These are phyloP conservation scores for Thuidium tamariscinum DNA, from an alignment of 225 moss, liverwort and hornwort species.

Conservation along the genomic window DNA sequence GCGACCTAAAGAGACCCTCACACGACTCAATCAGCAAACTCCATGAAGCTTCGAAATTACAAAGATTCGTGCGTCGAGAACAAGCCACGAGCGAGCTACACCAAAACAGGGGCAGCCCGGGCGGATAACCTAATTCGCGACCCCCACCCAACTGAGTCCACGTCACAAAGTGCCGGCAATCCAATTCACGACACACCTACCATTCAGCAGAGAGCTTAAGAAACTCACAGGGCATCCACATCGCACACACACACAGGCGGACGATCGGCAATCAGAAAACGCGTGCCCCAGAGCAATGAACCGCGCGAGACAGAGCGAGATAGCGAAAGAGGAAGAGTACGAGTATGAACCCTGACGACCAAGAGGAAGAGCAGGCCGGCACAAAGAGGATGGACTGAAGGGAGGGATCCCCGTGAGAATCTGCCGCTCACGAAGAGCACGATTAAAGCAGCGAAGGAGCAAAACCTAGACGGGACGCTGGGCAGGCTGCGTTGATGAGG, in stretches of 20 bases:
- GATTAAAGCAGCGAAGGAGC: neutral
- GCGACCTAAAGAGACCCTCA: neutral
- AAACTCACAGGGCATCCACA: neutral
- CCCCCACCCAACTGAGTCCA: neutral
- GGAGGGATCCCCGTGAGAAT: neutral
- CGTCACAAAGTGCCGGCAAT: neutral
- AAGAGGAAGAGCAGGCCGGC: neutral
- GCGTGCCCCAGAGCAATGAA: neutral
- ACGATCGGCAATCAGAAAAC: neutral
- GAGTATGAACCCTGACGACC: neutral
- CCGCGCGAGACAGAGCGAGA: neutral
- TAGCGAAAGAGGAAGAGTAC: neutral
- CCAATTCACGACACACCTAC: neutral
- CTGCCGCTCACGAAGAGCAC: neutral
- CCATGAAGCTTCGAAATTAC: neutral
- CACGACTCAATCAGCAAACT: constrained; percentile 10
- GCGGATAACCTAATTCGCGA: constrained; percentile 9
- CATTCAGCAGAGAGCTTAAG: neutral
- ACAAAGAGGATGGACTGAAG: neutral
- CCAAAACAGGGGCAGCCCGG: neutral
- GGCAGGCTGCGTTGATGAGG: neutral
- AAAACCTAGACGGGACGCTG: neutral
- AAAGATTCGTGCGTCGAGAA: neutral
- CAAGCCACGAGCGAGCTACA: neutral
- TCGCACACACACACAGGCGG: neutral